Percentiles rank a stretch among this genome's conserved stretches.
Evolutionary conservation across 208 protist species (phyloP).

Genomic region (Leptomonas pyrrhocoris): DNA sequence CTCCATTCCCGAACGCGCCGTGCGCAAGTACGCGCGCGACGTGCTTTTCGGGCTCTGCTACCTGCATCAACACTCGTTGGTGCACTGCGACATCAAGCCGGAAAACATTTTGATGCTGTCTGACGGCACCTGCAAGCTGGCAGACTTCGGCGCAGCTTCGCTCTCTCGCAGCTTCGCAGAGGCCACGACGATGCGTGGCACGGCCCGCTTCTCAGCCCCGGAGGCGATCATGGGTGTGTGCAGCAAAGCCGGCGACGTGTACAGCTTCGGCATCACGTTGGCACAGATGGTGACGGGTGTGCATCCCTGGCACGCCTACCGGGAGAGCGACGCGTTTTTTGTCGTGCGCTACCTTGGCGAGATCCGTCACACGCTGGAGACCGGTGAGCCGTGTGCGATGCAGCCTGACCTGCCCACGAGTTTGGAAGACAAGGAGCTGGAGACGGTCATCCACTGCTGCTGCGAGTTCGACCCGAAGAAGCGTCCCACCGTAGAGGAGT

Average conservation of each 20-base stretch:
- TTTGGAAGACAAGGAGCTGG: constrained; percentile 48
- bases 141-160: constrained; percentile 87
- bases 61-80: constrained; percentile 79
- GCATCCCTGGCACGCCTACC: constrained; percentile 62
- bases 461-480: constrained; percentile 43
- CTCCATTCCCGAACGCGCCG: constrained; percentile 45
- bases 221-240: constrained; percentile 64
- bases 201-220: constrained; percentile 76
- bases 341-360: constrained; percentile 45
- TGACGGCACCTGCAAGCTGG: constrained; percentile 86
- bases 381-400: constrained; percentile 40
- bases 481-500: constrained; percentile 51
- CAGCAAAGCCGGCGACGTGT: constrained; percentile 71
- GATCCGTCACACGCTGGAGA: constrained; percentile 36
- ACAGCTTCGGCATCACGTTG: constrained; percentile 86
- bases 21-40: constrained; percentile 63
- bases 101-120: constrained; percentile 86
- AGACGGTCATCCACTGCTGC: constrained; percentile 43
- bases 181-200: constrained; percentile 52
- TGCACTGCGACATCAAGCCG: constrained; percentile 93
- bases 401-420: constrained; percentile 41
- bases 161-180: constrained; percentile 50
- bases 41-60: constrained; percentile 80
- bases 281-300: constrained; percentile 67
- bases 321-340: constrained; percentile 55